phyloP scores from a whole-genome alignment of 2,329 filamentous ascomycete genomes.

The Cladophialophora exuberans region DNA sequence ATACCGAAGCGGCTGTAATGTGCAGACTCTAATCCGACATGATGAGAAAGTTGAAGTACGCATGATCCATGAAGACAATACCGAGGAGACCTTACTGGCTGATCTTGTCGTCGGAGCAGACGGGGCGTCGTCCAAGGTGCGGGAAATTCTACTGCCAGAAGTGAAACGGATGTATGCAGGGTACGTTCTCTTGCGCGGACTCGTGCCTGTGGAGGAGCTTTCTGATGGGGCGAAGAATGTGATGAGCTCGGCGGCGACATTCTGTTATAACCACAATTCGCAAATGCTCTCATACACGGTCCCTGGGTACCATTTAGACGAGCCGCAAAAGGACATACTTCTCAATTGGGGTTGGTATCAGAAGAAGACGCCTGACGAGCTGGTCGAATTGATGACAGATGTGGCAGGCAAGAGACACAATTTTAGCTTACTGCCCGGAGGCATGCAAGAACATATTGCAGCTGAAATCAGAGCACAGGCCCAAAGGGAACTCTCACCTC shows the following conservation, averaged over 20 bases:
- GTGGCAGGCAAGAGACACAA: slow-evolving; percentile 33
- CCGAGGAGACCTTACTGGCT: slow-evolving; percentile 2
- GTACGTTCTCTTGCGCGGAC: slow-evolving; percentile 49
- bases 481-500: slow-evolving; percentile 42
- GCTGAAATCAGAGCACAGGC: slow-evolving; percentile 38
- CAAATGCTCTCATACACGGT: slow-evolving; percentile 12
- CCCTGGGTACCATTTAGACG: slow-evolving; percentile 39
- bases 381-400: slow-evolving; percentile 37
- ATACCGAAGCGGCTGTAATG: slow-evolving; percentile 13
- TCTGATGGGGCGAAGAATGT: slow-evolving; percentile 36
- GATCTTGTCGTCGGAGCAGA: slow-evolving; percentile 28
- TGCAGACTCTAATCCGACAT: not conserved
- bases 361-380: slow-evolving; percentile 45
- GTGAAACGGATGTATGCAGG: slow-evolving; percentile 34
- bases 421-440: slow-evolving; percentile 41
- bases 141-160: slow-evolving; percentile 11
- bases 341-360: slow-evolving; percentile 46
- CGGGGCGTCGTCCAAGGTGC: slow-evolving; percentile 26
- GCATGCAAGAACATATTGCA: slow-evolving; percentile 33
- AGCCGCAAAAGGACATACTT: slow-evolving; percentile 43
- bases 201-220: slow-evolving; percentile 42
- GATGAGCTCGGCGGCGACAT: slow-evolving; percentile 12
- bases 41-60: not conserved
- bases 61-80: not conserved
- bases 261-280: slow-evolving; percentile 2